Base-by-base conservation (phyloP, 164 flowering plant genomes). In the Chimonanthus praecox region DNA sequence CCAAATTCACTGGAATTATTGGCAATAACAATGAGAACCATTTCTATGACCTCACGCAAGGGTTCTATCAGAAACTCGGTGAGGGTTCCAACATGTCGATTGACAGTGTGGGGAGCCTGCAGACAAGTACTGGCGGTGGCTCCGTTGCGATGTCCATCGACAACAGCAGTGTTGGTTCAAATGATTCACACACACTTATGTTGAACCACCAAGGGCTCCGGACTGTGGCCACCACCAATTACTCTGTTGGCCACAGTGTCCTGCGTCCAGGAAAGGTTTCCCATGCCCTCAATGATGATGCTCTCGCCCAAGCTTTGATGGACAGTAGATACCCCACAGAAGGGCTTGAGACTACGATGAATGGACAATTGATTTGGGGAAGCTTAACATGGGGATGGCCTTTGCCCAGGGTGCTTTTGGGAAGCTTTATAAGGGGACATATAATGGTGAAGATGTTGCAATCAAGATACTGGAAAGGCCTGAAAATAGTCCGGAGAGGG, bases 321-420 rank as follows among this genome's bases (percentile, higher is more conserved):
- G 94, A 89, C 70, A 75, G 50, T 58, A 82, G 79, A 47, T 79
- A 74, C 73, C 87, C 89, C 2, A 88, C 94, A 13, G 81, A 83
- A 75, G 94, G 92, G 20, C 82, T 88, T 58, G 78, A 78, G 47
- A 87, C 71, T 89, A 80, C 63, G 90, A 88, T 61, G 90, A 89
- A 69, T 89, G 94, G 92, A 89, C 94, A 4, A 83, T 89, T 74
- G 91, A 89, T 80, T 75, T 89, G 77, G 83, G 86, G 71, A 89
- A 87, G 69, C 90, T 89, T 18, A 81, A 78, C 68, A 88, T 89
- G 87, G 94, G 91, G 44, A 70, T 64, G 20, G 84, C 91, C 45
- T 89, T 89, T 77, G 94, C 94, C 0, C 91, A 88, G 75, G 94
- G 94, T 2, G 87, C 91, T 64, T 89, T 89, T 77, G 94, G 94